Evolutionary conservation across 148 eudicot species (phyloP).

Genomic region (Drosera capensis): DNA sequence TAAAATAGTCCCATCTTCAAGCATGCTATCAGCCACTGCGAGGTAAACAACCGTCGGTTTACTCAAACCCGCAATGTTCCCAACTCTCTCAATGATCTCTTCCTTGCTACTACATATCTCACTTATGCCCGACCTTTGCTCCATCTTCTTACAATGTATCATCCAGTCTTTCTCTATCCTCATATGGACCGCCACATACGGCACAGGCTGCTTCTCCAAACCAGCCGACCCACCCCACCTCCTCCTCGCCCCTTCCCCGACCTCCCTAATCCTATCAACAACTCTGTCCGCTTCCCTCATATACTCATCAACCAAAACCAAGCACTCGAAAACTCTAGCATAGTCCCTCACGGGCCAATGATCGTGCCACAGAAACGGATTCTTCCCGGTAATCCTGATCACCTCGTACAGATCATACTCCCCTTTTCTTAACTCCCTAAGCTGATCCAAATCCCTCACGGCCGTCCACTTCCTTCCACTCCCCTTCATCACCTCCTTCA

Average conservation of each 20-base stretch:
- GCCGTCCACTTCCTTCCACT: conserved; percentile 89
- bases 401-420: conserved; percentile 42
- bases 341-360: conserved; percentile 92
- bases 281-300: conserved; percentile 66
- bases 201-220: conserved; percentile 7
- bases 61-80: conserved; percentile 35
- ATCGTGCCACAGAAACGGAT: conserved; percentile 96
- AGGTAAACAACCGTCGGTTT: conserved; percentile 53
- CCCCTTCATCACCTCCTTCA: conserved; percentile 58
- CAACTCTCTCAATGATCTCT: conserved; percentile 68
- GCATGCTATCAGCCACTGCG: conserved; percentile 82
- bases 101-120: conserved; percentile 87
- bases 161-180: conserved; percentile 95
- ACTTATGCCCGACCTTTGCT: conserved; percentile 42
- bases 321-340: conserved; percentile 68
- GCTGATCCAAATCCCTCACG: conserved; percentile 65
- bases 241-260: conserved; percentile 20
- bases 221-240: conserved; percentile 1
- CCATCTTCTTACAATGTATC: conserved; percentile 87
- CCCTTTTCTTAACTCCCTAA: conserved; percentile 31
- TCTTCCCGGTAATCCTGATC: conserved; percentile 53
- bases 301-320: conserved; percentile 65
- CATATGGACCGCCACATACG: conserved; percentile 91
- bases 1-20: conserved; percentile 57
- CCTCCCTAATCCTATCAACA: conserved; percentile 46